Evolutionary conservation across 2,329 filamentous ascomycete genomes (phyloP).

Genomic region (Knufia petricola): DNA sequence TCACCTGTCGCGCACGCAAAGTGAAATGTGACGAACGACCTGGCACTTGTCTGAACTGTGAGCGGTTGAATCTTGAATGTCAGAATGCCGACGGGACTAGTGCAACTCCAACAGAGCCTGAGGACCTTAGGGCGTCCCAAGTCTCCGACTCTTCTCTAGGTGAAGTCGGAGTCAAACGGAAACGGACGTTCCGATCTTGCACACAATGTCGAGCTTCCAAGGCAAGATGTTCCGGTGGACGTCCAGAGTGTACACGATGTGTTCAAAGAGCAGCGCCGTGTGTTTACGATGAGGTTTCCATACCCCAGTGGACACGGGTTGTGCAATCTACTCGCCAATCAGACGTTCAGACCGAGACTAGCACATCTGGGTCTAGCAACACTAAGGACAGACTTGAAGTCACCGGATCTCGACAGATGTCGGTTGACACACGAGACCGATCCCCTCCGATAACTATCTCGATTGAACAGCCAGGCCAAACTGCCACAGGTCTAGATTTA

Average conservation of each 20-base stretch:
- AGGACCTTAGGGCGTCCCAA: background rate
- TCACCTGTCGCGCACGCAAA: slow-evolving; percentile 11
- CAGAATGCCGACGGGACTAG: slow-evolving; percentile 26
- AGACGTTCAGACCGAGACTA: background rate
- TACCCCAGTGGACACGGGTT: slow-evolving; percentile 7
- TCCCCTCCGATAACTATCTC: background rate
- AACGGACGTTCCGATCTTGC: slow-evolving; percentile 9
- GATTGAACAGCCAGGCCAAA: background rate
- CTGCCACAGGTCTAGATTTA: background rate
- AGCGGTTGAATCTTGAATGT: slow-evolving; percentile 42
- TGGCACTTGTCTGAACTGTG: slow-evolving; percentile 12
- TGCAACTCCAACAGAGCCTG: background rate
- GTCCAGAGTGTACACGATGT: slow-evolving; percentile 4
- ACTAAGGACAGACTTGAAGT: background rate
- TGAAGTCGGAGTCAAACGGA: slow-evolving; percentile 4
- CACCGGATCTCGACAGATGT: background rate
- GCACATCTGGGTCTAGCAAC: background rate
- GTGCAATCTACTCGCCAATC: slow-evolving; percentile 6
- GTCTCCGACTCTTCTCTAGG: background rate
- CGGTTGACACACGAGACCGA: background rate
- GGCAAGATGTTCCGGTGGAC: slow-evolving; percentile 7
- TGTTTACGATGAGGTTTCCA: slow-evolving; percentile 7
- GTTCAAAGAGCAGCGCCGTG: slow-evolving; percentile 1
- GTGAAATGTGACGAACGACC: slow-evolving; percentile 12
- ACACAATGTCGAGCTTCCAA: slow-evolving; percentile 10